phyloP scores from a whole-genome alignment of 2,329 filamentous ascomycete genomes.

The Pyricularia pennisetigena region DNA sequence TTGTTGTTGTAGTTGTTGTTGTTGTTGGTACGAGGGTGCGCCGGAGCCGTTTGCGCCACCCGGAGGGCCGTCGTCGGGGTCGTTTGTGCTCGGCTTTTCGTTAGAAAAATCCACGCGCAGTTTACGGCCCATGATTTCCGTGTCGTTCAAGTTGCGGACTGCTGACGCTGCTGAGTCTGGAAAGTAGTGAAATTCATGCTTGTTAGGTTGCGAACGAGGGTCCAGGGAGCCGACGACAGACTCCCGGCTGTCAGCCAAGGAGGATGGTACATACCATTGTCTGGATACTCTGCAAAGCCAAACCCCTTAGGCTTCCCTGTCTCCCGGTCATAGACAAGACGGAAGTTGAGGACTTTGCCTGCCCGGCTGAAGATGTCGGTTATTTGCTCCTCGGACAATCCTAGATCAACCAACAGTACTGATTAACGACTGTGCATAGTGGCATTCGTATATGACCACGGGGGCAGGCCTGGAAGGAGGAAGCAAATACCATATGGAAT shows the following conservation, averaged over 20 bases:
- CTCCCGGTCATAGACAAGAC: constrained; percentile 90
- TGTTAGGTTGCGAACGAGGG: constrained; percentile 4
- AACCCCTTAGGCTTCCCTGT: constrained; percentile 93
- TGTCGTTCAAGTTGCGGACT: constrained; percentile 89
- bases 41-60: neutral
- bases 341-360: constrained; percentile 84
- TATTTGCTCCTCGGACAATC: constrained; percentile 92
- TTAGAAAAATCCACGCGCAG: constrained; percentile 94
- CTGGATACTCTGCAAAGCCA: constrained; percentile 91
- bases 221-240: neutral
- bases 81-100: constrained; percentile 56
- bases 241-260: too few species aligned
- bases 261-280: constrained; percentile 61
- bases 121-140: constrained; percentile 90
- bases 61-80: constrained; percentile 30
- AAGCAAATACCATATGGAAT: constrained; percentile 62
- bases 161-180: constrained; percentile 77
- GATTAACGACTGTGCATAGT: neutral
- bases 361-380: constrained; percentile 85
- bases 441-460: neutral
- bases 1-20: constrained; percentile 1
- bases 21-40: neutral
- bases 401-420: constrained; percentile 32
- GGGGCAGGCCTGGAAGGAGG: neutral
- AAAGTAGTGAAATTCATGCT: constrained; percentile 5